Evolutionary conservation across 2,329 filamentous ascomycete species (phyloP).

Genomic region (Pestalotiopsis fici): DNA sequence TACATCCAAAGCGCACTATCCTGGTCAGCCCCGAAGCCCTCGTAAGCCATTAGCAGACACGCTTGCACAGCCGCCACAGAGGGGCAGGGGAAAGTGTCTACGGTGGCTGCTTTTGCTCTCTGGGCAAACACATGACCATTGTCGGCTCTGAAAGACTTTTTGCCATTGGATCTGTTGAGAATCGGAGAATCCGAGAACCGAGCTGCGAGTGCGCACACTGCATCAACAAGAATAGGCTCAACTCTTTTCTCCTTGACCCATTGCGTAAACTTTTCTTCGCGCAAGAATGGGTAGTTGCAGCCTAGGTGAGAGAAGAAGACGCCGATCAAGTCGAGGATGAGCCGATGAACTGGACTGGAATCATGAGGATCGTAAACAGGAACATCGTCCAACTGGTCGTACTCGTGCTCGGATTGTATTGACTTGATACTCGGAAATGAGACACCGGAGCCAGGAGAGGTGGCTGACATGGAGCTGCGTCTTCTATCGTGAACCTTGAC

Average conservation of each 20-base stretch:
- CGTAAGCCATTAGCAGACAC: conserved; percentile 81
- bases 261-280: conserved; percentile 70
- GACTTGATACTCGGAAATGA: conserved; percentile 34
- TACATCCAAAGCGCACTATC: conserved; percentile 96
- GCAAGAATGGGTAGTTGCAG: conserved; percentile 84
- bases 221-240: conserved; percentile 83
- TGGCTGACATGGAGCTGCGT: conserved; percentile 59
- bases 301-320: conserved; percentile 82
- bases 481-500: conserved; percentile 70
- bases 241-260: conserved; percentile 79
- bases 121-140: conserved; percentile 79
- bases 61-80: conserved; percentile 84
- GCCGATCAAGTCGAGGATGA: conserved; percentile 77
- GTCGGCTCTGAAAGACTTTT: conserved; percentile 59
- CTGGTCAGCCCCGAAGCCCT: conserved; percentile 84
- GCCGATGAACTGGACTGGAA: conserved; percentile 66
- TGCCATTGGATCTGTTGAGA: conserved; percentile 49
- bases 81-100: conserved; percentile 81
- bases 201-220: conserved; percentile 79
- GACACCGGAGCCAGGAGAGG: conserved; percentile 47
- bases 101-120: conserved; percentile 78
- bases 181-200: conserved; percentile 71
- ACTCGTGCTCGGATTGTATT: conserved; percentile 42
- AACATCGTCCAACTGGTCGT: conserved; percentile 50
- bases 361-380: conserved; percentile 80